phyloP scores from a whole-genome alignment of 257 asterid genomes.

The Solanum commersonii region DNA sequence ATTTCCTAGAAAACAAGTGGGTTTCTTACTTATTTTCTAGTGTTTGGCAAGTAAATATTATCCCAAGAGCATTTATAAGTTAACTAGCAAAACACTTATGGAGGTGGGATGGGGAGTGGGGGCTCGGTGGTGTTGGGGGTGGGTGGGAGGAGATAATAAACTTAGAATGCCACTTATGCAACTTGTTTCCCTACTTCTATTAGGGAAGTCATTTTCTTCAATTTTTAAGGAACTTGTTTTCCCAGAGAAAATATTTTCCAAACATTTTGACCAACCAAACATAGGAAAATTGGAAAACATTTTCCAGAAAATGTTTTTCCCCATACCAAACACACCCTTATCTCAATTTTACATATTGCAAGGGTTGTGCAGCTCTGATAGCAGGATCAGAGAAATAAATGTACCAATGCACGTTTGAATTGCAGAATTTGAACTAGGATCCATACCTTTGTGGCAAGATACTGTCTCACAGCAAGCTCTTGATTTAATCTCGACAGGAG shows the following conservation, averaged over 20 bases:
- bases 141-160: background rate
- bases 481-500: constrained; percentile 43
- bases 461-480: constrained; percentile 47
- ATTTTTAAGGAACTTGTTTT: background rate
- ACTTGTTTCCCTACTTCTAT: background rate
- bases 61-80: background rate
- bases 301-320: background rate
- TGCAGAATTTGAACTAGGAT: background rate
- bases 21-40: background rate
- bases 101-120: background rate
- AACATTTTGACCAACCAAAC: background rate
- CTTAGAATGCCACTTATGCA: background rate
- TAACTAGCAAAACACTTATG: background rate
- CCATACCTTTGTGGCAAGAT: constrained; percentile 45
- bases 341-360: background rate
- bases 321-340: background rate
- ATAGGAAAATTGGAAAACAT: background rate
- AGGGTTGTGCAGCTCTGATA: background rate
- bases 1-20: background rate
- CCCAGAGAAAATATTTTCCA: background rate
- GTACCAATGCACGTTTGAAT: background rate
- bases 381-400: background rate
- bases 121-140: background rate
- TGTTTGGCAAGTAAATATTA: background rate
- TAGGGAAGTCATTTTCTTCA: background rate